Evolutionary conservation across 257 asterid species (phyloP).

Genomic region (Solanum chaucha): DNA sequence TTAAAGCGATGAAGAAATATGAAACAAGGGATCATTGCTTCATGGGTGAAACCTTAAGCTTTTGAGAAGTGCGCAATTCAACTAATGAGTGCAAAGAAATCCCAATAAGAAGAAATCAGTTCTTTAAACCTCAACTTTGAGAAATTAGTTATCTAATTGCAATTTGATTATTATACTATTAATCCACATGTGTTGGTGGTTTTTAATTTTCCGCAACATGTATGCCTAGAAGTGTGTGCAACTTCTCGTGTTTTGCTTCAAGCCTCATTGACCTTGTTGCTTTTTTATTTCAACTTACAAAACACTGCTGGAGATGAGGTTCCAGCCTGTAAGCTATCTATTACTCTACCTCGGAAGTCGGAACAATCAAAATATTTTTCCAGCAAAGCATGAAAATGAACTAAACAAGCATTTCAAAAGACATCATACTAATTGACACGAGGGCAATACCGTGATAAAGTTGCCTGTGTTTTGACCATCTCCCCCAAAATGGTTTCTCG

Average conservation of each 20-base stretch:
- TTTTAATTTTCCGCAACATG: background rate
- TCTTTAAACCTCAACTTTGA: background rate
- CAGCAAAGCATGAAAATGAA: background rate
- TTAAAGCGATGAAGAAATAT: background rate
- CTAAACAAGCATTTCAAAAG: background rate
- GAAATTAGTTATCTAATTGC: background rate
- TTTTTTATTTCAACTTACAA: background rate
- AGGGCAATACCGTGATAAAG: constrained; percentile 36
- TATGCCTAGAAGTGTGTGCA: background rate
- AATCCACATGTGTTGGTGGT: background rate
- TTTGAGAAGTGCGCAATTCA: background rate
- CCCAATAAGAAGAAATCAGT: background rate
- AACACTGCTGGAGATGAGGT: background rate
- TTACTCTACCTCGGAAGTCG: background rate
- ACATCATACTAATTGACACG: background rate
- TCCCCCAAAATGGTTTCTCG: constrained; percentile 34
- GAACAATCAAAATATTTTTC: background rate
- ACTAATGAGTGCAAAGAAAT: background rate
- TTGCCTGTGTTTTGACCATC: constrained; percentile 50
- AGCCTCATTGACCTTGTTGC: background rate
- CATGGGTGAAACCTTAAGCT: background rate
- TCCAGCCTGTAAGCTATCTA: background rate
- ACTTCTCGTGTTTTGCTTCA: background rate
- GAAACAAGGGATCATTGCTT: background rate
- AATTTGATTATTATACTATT: background rate